Evolutionary conservation across 441 rosid species (phyloP), one percentile per base, ranked within the genome.

Genomic region (Corymbia calophylla): DNA sequence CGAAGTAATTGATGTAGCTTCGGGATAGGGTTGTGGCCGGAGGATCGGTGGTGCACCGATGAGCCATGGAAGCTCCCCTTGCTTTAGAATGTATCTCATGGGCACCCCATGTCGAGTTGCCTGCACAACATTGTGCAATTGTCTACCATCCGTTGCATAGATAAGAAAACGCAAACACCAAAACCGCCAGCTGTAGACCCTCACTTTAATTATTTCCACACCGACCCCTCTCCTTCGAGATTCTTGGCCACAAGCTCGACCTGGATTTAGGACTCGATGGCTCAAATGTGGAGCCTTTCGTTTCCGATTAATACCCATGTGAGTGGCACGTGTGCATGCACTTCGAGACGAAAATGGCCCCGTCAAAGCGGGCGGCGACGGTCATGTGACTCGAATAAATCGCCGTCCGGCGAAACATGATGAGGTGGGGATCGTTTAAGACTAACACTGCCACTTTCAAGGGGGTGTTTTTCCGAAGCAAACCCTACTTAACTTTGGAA

Each of bases 31-130:
- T 6, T 6, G 8, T 73, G 51, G 23, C 23, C 9, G 6, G 44
- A 7, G n/a, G 84, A 39, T 5, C 8, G 49, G 1, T 0, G 49
- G 1, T 0, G 8, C 13, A 23, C 25, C 5, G 1, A 9, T 4
- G 5, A 39, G 12, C 49, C 82, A 35, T 15, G 3, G 3, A 39
- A 35, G 82, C 82, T 32, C 27, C 48, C 25, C 8, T 35, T 39
- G 49, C 82, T 35, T 70, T 35, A 4, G 11, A 70, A 18, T 35
- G 81, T 9, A 70, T 70, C 3, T 35, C 81, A 9, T 70, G 81
- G 14, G 21, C 18, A 18, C 48, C 47, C 17, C 66, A 6, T 60
- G 70, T 62, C 7, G 5, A 3, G 1, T 29, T 62, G 32, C 68
- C 32, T 21, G 23, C 5, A 21, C 2, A 14, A 8, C 2, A 18